A percentile compares a stretch with the other conserved stretches of the same genome.
Conservation (phyloP, 768 basidiomycete genomes). For the Amanita subjunquillea region DNA sequence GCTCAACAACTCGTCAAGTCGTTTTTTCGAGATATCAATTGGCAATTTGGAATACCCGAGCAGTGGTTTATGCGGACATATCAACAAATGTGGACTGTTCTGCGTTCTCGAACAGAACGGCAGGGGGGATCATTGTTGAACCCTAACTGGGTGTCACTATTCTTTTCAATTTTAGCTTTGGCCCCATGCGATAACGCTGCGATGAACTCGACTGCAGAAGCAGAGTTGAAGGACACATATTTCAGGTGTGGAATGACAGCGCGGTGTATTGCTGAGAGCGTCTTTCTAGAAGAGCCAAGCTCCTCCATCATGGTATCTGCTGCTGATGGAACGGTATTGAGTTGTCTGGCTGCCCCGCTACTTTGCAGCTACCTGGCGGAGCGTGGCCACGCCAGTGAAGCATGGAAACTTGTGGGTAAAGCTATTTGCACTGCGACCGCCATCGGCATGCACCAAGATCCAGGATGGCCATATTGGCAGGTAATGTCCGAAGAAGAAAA, state of each 20-base stretch:
- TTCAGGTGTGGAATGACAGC: slow-evolving; percentile 36
- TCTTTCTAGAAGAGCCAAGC: slow-evolving; percentile 24
- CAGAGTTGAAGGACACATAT: slow-evolving; percentile 8
- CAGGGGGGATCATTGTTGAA: slow-evolving; percentile 29
- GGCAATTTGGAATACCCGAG: slow-evolving; percentile 41
- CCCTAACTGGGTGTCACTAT: slow-evolving; percentile 37
- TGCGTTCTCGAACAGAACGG: slow-evolving; percentile 18
- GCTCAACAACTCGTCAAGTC: slow-evolving; percentile 24
- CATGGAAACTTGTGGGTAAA: slow-evolving; percentile 34
- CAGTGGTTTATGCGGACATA: slow-evolving; percentile 34
- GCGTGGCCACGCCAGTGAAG: slow-evolving; percentile 37
- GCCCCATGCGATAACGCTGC: slow-evolving; percentile 17
- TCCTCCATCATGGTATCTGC: slow-evolving; percentile 26
- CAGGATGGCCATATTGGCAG: slow-evolving; percentile 29
- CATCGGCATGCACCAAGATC: slow-evolving; percentile 34
- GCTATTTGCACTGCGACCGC: slow-evolving; percentile 29
- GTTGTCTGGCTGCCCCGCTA: slow-evolving; percentile 34
- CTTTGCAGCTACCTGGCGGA: slow-evolving; percentile 35
- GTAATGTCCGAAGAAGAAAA: slow-evolving; percentile 34
- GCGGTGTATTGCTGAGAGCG: slow-evolving; percentile 34
- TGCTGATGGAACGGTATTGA: slow-evolving; percentile 35
- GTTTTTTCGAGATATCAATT: slow-evolving; percentile 38
- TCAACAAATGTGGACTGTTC: slow-evolving; percentile 34
- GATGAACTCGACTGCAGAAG: slow-evolving; percentile 10
- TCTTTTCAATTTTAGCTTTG: slow-evolving; percentile 39